Conservation (phyloP, 2,329 filamentous ascomycete species). For the Simplicillium sp. region DNA sequence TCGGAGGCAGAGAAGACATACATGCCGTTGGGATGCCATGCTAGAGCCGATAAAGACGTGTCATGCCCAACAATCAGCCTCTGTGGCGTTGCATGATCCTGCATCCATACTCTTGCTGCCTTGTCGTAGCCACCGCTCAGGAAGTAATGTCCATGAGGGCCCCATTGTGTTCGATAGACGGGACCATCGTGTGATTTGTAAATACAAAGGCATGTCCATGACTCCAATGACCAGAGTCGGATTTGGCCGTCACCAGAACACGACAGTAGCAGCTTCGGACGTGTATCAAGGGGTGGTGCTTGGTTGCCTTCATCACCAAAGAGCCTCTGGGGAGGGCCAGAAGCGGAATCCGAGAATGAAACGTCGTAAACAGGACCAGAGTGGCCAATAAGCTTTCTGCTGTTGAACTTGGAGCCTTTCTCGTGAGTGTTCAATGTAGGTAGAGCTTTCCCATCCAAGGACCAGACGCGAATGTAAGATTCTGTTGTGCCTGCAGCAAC, state of each 20-base stretch:
- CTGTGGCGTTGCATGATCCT: slow-evolving; percentile 82
- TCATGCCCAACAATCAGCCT: slow-evolving; percentile 89
- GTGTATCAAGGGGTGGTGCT: slow-evolving; percentile 35
- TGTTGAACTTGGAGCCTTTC: slow-evolving; percentile 51
- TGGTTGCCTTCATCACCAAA: slow-evolving; percentile 39
- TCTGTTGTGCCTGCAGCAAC: slow-evolving; percentile 86
- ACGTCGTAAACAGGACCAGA: slow-evolving; percentile 83
- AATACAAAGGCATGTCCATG: slow-evolving; percentile 84
- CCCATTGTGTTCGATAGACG: slow-evolving; percentile 81
- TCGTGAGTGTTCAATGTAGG: slow-evolving; percentile 53
- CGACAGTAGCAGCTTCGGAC: slow-evolving; percentile 72
- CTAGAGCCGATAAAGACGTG: slow-evolving; percentile 80
- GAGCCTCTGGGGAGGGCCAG: slow-evolving; percentile 36
- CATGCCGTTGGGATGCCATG: slow-evolving; percentile 89
- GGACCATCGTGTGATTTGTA: slow-evolving; percentile 91
- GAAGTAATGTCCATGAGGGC: slow-evolving; percentile 93
- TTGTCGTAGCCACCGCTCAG: slow-evolving; percentile 80
- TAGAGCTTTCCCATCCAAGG: slow-evolving; percentile 74
- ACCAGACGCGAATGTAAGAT: slow-evolving; percentile 94
- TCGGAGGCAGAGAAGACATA: slow-evolving; percentile 91
- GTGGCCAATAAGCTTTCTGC: slow-evolving; percentile 74
- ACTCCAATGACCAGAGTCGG: slow-evolving; percentile 85
- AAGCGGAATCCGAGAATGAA: slow-evolving; percentile 70
- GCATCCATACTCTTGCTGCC: slow-evolving; percentile 83
- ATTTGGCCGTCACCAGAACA: slow-evolving; percentile 81